Evolutionary conservation across 1,139 yeast genomes (phyloP), one percentile per base, ranked within the genome.

Genomic region (Pichia sp.): DNA sequence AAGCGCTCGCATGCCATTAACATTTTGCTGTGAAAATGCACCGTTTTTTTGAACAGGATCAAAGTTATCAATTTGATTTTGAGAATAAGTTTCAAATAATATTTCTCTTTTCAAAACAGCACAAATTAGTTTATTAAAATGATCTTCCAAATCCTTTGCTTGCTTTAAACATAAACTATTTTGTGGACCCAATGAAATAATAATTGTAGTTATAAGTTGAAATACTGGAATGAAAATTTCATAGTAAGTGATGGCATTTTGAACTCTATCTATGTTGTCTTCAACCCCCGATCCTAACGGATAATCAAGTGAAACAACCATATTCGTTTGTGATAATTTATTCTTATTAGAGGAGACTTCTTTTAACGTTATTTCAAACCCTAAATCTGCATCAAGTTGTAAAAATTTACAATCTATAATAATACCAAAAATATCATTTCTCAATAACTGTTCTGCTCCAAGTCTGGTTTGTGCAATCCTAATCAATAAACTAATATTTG

Each of bases 371-470:
- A 77, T 59, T 42, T 76, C 80, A 48, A 87, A 68, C 0, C 95
- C 96, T 46, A 88, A 72, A 63, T 89, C 96, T 0, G 95, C 93
- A 65, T 90, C 96, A 47, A 84, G 74, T 45, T 73, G 67, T 50
- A 89, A 70, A 60, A 88, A 79, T 36, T 72, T 70, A 46, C 87
- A 80, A 31, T 78, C 73, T 55, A 74, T 77, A 52, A 90, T 73
- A 0, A 81, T 74, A 33, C 81, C 75, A 66, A 89, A 84, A 13
- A 85, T 67, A 50, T 87, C 95, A 63, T 86, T 79, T 62, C 88
- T 91, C 31, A 89, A 70, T 53, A 91, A 71, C 54, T 84, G 84
- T 53, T 81, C 79, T 0, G 97, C 89, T 2, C 99, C 98, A 9
- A 67, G 65, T 57, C 88, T 79, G 0, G 87, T 80, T 62, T 86